Evolutionary conservation across 371 early-diverging fungal species (phyloP), one percentile per base, ranked within the genome.

Genomic region (Massospora cicadina): DNA sequence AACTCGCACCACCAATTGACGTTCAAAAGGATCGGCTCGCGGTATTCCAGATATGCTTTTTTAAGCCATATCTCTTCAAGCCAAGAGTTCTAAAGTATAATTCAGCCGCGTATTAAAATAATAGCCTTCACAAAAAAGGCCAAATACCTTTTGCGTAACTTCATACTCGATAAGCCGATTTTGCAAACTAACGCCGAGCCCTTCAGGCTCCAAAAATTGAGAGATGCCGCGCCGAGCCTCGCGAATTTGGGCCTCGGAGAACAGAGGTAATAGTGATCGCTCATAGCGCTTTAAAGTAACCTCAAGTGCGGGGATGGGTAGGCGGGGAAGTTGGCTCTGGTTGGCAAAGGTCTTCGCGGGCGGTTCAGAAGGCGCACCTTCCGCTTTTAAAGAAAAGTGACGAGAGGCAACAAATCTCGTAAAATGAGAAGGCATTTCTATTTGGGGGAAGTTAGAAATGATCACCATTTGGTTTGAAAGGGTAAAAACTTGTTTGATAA

Each of bases 1-100:
- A 85, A 81, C 69, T 80, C 77, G 33, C 77, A 82, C 83, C 79
- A 91, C 93, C 92, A 94, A 69, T 92, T 94, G 63, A 88, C 86
- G 68, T 92, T 89, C 74, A 91, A 81, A 67, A 90, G 72, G 2
- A 84, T 78, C 1, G 90, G 83, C 7, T 83, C 87, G 28, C 93
- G 79, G 79, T 88, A 93, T 57, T 85, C 83, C n/a, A 90, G 81
- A 70, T 96, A 96, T 17, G 87, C 97, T 66, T 88, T 85, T 64
- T 80, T 74, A 7, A 95, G 80, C 92, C 90, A 91, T 27, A 88
- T 81, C 7, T 76, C 75, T 68, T 93, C 95, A 25, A 96, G 73
- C 97, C 97, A 96, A 53, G 83, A 86, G 67, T 75, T 43, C 65
- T 67, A 28, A 54, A n/a, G n/a, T n/a, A n/a, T n/a, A n/a, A n/a